Percentiles rank a stretch among this genome's conserved stretches.
These are phyloP conservation scores for Inga oerstediana DNA, from an alignment of 306 rosid genomes.

Conservation along the genomic window DNA sequence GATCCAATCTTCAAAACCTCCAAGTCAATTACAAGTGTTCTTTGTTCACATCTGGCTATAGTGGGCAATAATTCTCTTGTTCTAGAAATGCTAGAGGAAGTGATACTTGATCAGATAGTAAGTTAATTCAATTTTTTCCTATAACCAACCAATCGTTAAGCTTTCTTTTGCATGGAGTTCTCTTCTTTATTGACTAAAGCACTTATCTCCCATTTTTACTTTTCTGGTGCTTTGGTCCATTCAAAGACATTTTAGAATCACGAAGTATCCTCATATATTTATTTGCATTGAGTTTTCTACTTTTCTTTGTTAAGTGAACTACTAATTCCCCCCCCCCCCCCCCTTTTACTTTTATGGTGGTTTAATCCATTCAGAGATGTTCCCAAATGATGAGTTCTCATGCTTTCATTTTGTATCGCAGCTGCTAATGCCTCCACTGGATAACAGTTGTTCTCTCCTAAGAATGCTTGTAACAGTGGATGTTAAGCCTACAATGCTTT, in stretches of 20 bases:
- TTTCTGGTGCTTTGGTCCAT: background rate
- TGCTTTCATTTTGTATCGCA: conserved; percentile 36
- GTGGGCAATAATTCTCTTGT: conserved; percentile 72
- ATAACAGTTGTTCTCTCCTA: conserved; percentile 70
- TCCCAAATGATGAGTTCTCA: conserved; percentile 29
- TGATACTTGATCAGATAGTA: conserved; percentile 59
- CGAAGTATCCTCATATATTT: background rate
- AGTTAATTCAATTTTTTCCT: conserved; percentile 37
- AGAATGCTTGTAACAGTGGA: conserved; percentile 61
- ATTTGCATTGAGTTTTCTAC: background rate
- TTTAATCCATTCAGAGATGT: conserved; percentile 13
- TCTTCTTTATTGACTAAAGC: background rate
- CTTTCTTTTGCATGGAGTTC: background rate
- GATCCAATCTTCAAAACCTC: conserved; percentile 38
- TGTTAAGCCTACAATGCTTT: conserved; percentile 60
- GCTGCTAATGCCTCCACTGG: conserved; percentile 61
- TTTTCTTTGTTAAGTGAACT: background rate
- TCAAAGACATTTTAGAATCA: background rate
- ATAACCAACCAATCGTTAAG: background rate
- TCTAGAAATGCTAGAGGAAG: conserved; percentile 57
- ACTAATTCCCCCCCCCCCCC: background rate
- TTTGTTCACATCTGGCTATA: conserved; percentile 60
- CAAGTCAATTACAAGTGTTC: conserved; percentile 48
- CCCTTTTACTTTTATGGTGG: background rate
- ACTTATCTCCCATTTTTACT: background rate